A percentile compares a stretch with the other conserved stretches of the same genome.
phyloP scores from a whole-genome alignment of 257 asterid species.

The Ocimum tenuiflorum region DNA sequence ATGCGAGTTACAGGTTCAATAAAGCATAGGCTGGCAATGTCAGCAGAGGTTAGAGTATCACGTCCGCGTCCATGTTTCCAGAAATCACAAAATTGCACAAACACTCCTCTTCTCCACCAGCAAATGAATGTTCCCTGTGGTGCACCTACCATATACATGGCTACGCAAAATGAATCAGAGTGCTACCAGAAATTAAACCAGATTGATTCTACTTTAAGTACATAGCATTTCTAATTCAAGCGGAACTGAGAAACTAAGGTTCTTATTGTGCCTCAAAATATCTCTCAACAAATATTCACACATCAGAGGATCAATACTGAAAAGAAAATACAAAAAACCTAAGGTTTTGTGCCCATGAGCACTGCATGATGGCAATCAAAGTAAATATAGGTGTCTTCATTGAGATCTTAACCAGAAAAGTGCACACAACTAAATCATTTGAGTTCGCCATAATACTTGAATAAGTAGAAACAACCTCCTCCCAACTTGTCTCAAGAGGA shows the following conservation, averaged over 20 bases:
- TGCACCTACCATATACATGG: constrained; percentile 34
- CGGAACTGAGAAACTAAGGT: no score
- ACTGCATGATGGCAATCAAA: no score
- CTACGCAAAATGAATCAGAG: constrained; percentile 8
- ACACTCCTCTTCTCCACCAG: constrained; percentile 48
- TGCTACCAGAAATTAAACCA: not conserved
- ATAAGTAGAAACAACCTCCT: no score
- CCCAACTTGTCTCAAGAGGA: no score
- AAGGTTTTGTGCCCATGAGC: no score
- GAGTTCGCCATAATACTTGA: no score
- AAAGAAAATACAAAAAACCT: not conserved
- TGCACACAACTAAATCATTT: no score
- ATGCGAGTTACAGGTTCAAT: constrained; percentile 13
- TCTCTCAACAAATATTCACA: not conserved
- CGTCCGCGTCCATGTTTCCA: constrained; percentile 52
- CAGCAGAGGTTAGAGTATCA: constrained; percentile 26
- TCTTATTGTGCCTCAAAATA: no score
- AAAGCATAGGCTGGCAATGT: constrained; percentile 35
- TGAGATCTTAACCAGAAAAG: no score
- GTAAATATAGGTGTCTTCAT: no score
- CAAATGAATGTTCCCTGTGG: constrained; percentile 28
- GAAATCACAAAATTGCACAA: constrained; percentile 40
- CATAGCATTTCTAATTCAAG: not conserved
- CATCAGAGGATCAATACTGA: not conserved
- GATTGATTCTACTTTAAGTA: not conserved